Evolutionary conservation across 2,329 filamentous ascomycete species (phyloP), one percentile per base, ranked within the genome.

Genomic region (Fonsecaea pugnacius): DNA sequence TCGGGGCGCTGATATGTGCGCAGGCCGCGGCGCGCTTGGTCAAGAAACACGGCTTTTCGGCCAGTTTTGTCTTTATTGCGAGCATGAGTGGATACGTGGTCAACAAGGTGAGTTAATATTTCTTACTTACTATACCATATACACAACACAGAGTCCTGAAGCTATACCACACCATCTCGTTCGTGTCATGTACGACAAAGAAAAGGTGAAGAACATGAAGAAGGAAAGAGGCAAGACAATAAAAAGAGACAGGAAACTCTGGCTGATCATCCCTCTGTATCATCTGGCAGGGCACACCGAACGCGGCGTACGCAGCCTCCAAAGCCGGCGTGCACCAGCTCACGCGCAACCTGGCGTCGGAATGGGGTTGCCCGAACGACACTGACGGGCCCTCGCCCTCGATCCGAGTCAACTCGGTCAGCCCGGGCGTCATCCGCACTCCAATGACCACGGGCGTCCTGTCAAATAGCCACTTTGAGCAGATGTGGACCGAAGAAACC

Each of bases 401-500:
- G 73, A 81, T 82, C 67, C 75, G 82, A 1, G 83, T 85, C 8
- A 85, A 85, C 67, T 80, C 78, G 30, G 69, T 85, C 24, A 82
- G 79, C 62, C 82, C 82, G 0, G 83, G 83, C 30, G 52, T 58
- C 46, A 68, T 68, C 52, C 48, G 59, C 16, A 68, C 66, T 7
- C 43, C 55, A 8, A 59, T 60, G 60, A 68, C 66, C 6, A 56
- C 56, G 14, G 48, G 56, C 14, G 58, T 55, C 10, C 58, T 67
- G 12, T 18, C 53, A 1, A 43, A 62, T 16, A 74, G 8, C n/a
- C 40, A 55, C 12, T 48, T 63, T n/a, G 60, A 67, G 21, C 33
- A 65, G n/a, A 84, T 88, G 65, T 96, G 92, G 92, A 86, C 90
- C 16, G 89, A 84, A 71, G 88, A 94, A 77, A 96, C 96, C 77